Evolutionary conservation across 805 yeast species (phyloP), one percentile per base, ranked within the genome.

Genomic region (Candida succiphila): DNA sequence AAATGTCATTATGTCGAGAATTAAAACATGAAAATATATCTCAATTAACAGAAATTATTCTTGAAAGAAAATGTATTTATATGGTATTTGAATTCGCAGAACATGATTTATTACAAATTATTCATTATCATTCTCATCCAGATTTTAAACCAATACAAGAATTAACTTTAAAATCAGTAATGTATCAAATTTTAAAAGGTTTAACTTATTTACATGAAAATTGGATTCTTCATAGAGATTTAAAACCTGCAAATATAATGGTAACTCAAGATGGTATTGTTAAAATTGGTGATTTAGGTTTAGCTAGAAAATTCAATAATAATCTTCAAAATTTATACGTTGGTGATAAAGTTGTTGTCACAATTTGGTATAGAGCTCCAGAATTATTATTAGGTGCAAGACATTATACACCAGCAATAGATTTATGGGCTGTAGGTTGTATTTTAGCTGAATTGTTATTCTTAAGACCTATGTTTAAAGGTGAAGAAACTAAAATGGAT

Each of bases 171-270:
- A 86, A 88, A 49, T 81, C 94, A 1, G 78, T 88, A 19, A 69
- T 86, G 55, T 87, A 92, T 87, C 99, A 92, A 59, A 79, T 94
- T 4, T 56, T 92, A 19, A 84, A 84, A 47, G 99, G 98, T 4
- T 88, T 92, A 2, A 75, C 87, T 1, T 92, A 79, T 50, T 58
- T 92, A 28, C 99, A 92, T 56, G 89, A 87, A 54, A 89, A 92
- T 56, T 92, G 98, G 97, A 78, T 92, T 3, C 63, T 92, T 32
- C 99, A 92, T 57, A 68, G 99, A 40, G 99, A 92, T 58, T 67
- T 92, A 42, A 92, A 92, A 49, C 99, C 99, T 1, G 98, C 98
- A 2, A 89, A 89, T 58, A 89, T 92, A 43, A 92, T 89, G 97
- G 95, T 89, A 0, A 76, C 95, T 0, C 69, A 78, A 7, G 75